Base-by-base conservation (phyloP, 495 filamentous ascomycete genomes). In the Penicillium bovifimosum region DNA sequence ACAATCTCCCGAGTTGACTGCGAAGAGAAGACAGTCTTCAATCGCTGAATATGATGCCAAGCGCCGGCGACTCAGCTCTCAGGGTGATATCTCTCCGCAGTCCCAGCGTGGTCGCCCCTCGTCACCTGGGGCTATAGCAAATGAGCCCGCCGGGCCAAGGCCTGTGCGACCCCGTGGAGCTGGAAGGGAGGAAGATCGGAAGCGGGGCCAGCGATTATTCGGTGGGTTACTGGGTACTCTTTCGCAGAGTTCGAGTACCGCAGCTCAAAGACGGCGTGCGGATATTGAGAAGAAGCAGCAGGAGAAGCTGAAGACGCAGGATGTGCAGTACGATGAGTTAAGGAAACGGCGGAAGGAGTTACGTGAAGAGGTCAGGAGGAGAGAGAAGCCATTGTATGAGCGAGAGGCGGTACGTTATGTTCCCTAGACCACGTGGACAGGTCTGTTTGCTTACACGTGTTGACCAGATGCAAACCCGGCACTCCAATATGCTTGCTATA, bases 271-370 rank as follows among this genome's bases (percentile, higher is more conserved):
- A 68, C 85, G 84, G 58, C 82, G 92, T 46, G 82, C 81, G 52
- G 92, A 98, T 63, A 92, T 96, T 62, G 91, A 97, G 71, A 85
- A 84, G 62, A 86, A 87, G 63, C 88, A 93, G 66, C 85, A 91
- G 67, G 88, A 88, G 60, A 91, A 90, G 72, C 75, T 86, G 36
- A 84, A 86, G 62, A 72, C 81, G 56, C 86, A 90, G 69, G 83
- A 81, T 59, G 83, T 83, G 56, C 83, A 86, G 67, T 76, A 79
- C 44, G 79, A 86, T 55, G 88, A 90, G 62, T 76, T 80, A 58
- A 82, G 80, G 61, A 82, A 80, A 70, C 75, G 77, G 59, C 78
- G 77, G 58, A 68, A 84, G 28, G 85, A 85, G 47, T 78, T 81
- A 59, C 70, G 90, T 44, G 74, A 73, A 33, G 69, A 62, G 38